Evolutionary conservation across 2,329 filamentous ascomycete species (phyloP), one percentile per base, ranked within the genome.

Genomic region (Didymella keratinophila): DNA sequence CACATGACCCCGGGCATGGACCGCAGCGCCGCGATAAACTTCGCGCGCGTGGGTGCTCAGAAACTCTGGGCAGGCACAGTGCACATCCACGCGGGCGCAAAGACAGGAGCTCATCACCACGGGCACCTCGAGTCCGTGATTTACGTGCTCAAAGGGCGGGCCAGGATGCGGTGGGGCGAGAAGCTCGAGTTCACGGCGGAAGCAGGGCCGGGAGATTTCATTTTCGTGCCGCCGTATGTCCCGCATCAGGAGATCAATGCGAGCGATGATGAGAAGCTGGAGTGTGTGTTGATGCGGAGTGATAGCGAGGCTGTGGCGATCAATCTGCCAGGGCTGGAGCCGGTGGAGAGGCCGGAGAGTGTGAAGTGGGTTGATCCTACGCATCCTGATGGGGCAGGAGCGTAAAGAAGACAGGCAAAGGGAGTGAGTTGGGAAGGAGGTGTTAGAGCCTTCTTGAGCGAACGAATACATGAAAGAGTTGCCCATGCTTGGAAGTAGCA

Each of bases 231-330:
- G 14, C 57, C 57, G 2, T 60, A 52, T 51, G 57, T 60, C 6
- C 57, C 57, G 42, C 57, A 60, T 27, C 57, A 60, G 57, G 57
- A 60, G 47, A 60, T 60, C 42, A 60, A 60, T 54, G 57, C 57
- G 9, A 55, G 52, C 25, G 57, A 60, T n/a, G 57, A 60, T 14
- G 57, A 60, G 37, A 48, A 43, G 25, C 23, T 60, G 27, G 57
- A 60, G 57, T 60, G 57, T 48, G 57, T 60, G 52, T 21, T 60
- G 2, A 52, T 60, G 57, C 16, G 57, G 11, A 60, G 57, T 34
- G 57, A 60, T 52, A 52, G 46, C 7, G 57, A 60, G 47, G 57
- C 57, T 3, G 57, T 60, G 16, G 57, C 57, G 23, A 41, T 60
- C 1, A 60, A 60, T 48, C 20, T 60, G 14, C 57, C 57, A 0